phyloP scores from a whole-genome alignment of 108 stramenopile species.

The Discostella stelligeroides region DNA sequence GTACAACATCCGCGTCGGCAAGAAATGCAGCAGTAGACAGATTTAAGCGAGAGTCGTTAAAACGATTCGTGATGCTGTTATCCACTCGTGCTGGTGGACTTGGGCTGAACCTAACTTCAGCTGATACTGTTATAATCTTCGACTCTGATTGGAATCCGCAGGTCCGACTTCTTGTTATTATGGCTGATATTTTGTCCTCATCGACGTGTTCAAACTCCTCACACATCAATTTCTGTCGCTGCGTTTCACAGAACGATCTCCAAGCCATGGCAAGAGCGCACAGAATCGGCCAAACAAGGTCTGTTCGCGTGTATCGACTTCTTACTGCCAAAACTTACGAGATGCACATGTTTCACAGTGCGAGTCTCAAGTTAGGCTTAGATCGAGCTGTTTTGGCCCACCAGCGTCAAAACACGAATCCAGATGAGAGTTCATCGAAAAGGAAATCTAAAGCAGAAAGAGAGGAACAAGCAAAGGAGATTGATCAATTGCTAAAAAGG shows the following conservation, averaged over 20 bases:
- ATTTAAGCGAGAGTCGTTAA: conserved; percentile 79
- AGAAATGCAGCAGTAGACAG: conserved; percentile 91
- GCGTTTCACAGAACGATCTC: conserved; percentile 84
- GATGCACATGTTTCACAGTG: conserved; percentile 97
- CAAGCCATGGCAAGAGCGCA: conserved; percentile 98
- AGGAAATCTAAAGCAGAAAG: conserved; percentile 65
- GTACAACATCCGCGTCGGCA: conserved; percentile 83
- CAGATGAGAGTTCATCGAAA: conserved; percentile 46
- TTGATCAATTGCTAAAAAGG: conserved; percentile 79
- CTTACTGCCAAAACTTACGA: conserved; percentile 96
- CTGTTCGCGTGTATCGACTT: conserved; percentile 79
- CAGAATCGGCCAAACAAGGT: conserved; percentile 93
- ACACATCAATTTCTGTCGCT: no score
- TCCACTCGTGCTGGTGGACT: conserved; percentile 93
- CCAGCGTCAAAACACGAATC: conserved; percentile 66
- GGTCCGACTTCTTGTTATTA: no score
- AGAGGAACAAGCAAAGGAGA: conserved; percentile 83
- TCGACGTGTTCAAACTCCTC: no score
- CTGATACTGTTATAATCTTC: conserved; percentile 97
- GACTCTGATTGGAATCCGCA: conserved; percentile 84
- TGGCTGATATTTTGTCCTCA: no score
- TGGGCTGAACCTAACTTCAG: conserved; percentile 91
- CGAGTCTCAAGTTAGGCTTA: conserved; percentile 94
- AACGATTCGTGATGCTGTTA: conserved; percentile 94
- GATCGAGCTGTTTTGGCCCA: conserved; percentile 96